Conservation (phyloP, 208 protist species). For the Spongospora subterranea region DNA sequence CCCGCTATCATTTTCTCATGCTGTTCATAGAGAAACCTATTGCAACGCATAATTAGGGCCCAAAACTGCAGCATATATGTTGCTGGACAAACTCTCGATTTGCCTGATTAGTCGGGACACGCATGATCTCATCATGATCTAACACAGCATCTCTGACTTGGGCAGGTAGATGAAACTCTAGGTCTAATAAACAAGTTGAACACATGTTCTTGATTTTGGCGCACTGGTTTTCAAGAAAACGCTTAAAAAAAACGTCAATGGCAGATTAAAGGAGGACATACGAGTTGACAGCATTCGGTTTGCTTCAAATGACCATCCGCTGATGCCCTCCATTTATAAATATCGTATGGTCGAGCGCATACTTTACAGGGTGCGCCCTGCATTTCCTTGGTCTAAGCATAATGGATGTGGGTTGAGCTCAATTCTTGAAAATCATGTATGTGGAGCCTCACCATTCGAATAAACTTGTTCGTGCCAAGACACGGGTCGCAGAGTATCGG, state of each 20-base stretch:
- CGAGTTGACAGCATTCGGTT: conserved; percentile 43
- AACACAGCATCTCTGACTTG: conserved; percentile 21
- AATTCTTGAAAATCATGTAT: background rate
- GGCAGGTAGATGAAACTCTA: conserved; percentile 19
- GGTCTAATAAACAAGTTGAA: conserved; percentile 40
- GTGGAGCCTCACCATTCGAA: conserved; percentile 19
- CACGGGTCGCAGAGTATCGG: conserved; percentile 23
- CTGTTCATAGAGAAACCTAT: conserved; percentile 39
- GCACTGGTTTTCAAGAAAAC: background rate
- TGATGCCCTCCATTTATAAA: conserved; percentile 27
- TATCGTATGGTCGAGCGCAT: conserved; percentile 34
- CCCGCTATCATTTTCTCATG: conserved; percentile 18
- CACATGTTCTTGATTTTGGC: conserved; percentile 56
- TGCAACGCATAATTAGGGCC: background rate
- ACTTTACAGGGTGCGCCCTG: conserved; percentile 18
- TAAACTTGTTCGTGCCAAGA: conserved; percentile 28
- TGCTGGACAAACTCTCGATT: conserved; percentile 11
- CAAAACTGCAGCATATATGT: background rate
- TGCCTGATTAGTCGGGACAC: conserved; percentile 35
- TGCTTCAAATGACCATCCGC: conserved; percentile 7
- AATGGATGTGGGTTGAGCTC: background rate
- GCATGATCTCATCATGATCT: conserved; percentile 45
- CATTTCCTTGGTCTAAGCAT: conserved; percentile 3
- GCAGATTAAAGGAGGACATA: background rate
- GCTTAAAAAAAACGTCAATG: background rate